Percentiles rank a stretch among this genome's conserved stretches.
These are phyloP conservation scores for Echinosophora koreensis DNA, from an alignment of 306 rosid species.

Conservation along the genomic window DNA sequence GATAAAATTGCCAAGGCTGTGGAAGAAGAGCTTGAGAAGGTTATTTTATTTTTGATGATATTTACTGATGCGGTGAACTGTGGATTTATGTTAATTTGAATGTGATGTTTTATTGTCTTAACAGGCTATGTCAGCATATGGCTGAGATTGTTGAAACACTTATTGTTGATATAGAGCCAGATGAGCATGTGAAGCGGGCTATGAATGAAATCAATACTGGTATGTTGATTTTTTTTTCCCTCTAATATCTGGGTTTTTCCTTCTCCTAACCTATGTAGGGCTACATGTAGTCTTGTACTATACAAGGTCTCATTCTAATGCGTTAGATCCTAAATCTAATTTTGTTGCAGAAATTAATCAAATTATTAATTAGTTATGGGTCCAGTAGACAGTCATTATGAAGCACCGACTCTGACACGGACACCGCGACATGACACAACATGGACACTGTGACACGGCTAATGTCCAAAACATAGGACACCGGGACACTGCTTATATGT, in stretches of 20 bases:
- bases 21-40: constrained; percentile 94
- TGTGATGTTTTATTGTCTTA: constrained; percentile 34
- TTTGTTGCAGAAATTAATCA: background rate
- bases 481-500: too few species aligned
- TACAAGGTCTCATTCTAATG: constrained; percentile 12
- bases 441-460: too few species aligned
- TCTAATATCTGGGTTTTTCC: constrained; percentile 11
- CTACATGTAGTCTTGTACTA: constrained; percentile 13
- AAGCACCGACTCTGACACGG: too few species aligned
- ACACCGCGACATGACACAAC: too few species aligned
- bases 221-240: constrained; percentile 34
- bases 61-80: constrained; percentile 25
- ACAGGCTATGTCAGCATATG: constrained; percentile 98
- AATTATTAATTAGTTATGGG: constrained; percentile 10
- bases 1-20: constrained; percentile 92
- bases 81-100: constrained; percentile 35
- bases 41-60: constrained; percentile 27
- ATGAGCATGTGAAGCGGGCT: constrained; percentile 89
- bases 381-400: constrained; percentile 21
- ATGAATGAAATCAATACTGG: constrained; percentile 99
- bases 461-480: too few species aligned
- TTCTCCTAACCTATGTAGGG: constrained; percentile 2
- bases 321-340: constrained; percentile 20
- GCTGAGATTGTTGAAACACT: constrained; percentile 95
- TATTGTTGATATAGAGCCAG: constrained; percentile 90